These are phyloP conservation scores for Rhizophora mangle DNA, from an alignment of 345 rosid species.

Conservation along the genomic window DNA sequence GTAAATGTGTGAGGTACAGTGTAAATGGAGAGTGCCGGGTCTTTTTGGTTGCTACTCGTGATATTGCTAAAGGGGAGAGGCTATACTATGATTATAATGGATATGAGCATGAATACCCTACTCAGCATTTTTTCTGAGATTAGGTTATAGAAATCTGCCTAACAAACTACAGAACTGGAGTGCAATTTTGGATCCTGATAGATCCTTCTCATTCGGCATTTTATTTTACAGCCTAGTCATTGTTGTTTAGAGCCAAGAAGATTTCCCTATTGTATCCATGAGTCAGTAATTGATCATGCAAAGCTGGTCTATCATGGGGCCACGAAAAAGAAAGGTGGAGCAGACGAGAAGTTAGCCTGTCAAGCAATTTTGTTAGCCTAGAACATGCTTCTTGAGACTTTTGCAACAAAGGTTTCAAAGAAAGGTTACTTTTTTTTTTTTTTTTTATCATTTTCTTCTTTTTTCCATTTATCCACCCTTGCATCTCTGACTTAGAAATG, in stretches of 20 bases:
- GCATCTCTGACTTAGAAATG: no score
- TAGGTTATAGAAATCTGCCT: slow-evolving; percentile 19
- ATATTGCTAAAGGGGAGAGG: slow-evolving; percentile 78
- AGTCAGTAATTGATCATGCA: slow-evolving; percentile 32
- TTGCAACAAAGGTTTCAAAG: slow-evolving; percentile 9
- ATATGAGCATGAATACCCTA: slow-evolving; percentile 87
- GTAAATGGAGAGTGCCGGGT: slow-evolving; percentile 82
- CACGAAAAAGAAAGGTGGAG: slow-evolving; percentile 15
- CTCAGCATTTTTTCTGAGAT: slow-evolving; percentile 75
- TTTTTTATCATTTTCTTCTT: neutral
- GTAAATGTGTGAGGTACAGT: slow-evolving; percentile 88
- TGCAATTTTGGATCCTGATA: slow-evolving; percentile 39
- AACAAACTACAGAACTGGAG: slow-evolving; percentile 24
- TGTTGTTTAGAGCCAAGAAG: slow-evolving; percentile 23
- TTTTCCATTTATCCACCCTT: neutral
- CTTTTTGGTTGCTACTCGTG: slow-evolving; percentile 82
- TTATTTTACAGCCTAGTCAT: slow-evolving; percentile 20
- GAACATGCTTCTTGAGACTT: slow-evolving; percentile 19
- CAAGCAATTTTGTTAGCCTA: slow-evolving; percentile 17
- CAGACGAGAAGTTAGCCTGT: slow-evolving; percentile 16
- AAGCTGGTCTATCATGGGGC: slow-evolving; percentile 22
- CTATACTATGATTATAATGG: slow-evolving; percentile 96
- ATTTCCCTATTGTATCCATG: slow-evolving; percentile 23
- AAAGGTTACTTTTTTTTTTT: neutral
- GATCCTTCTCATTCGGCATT: slow-evolving; percentile 18